Conservation (phyloP, 345 rosid genomes). For the Jatropha curcas region DNA sequence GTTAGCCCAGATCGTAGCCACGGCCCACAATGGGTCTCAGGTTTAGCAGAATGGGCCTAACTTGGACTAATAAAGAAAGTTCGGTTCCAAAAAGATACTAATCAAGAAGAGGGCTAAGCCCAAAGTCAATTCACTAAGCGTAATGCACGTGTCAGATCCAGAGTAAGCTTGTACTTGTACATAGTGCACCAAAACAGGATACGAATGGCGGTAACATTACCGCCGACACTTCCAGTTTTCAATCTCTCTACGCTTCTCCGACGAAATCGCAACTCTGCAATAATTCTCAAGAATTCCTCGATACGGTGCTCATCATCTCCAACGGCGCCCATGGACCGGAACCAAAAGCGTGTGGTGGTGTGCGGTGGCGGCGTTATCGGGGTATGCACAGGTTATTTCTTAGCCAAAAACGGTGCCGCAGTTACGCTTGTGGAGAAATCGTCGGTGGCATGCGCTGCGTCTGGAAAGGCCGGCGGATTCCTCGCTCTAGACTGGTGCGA, state of each 20-base stretch:
- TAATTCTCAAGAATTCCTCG: background rate
- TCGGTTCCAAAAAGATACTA: background rate
- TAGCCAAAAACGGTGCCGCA: slow-evolving; percentile 63
- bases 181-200: background rate
- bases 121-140: too few species aligned
- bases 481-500: slow-evolving; percentile 94
- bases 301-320: slow-evolving; percentile 29
- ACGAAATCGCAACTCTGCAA: background rate
- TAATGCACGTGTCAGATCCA: slow-evolving; percentile 14
- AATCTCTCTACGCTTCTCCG: background rate
- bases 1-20: background rate
- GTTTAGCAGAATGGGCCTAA: background rate
- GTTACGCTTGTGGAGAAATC: slow-evolving; percentile 79
- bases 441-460: slow-evolving; percentile 80
- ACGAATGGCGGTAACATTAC: slow-evolving; percentile 19
- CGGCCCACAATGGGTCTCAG: background rate
- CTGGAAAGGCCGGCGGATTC: slow-evolving; percentile 91
- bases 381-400: slow-evolving; percentile 84
- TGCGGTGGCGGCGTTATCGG: slow-evolving; percentile 91
- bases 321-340: slow-evolving; percentile 25
- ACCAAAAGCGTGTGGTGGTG: slow-evolving; percentile 50
- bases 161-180: background rate
- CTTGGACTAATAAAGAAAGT: slow-evolving; percentile 40
- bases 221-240: slow-evolving; percentile 10
- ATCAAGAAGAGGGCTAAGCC: slow-evolving; percentile 26